Evolutionary conservation across 2,329 filamentous ascomycete genomes (phyloP).

Genomic region (Eutypella sp.): DNA sequence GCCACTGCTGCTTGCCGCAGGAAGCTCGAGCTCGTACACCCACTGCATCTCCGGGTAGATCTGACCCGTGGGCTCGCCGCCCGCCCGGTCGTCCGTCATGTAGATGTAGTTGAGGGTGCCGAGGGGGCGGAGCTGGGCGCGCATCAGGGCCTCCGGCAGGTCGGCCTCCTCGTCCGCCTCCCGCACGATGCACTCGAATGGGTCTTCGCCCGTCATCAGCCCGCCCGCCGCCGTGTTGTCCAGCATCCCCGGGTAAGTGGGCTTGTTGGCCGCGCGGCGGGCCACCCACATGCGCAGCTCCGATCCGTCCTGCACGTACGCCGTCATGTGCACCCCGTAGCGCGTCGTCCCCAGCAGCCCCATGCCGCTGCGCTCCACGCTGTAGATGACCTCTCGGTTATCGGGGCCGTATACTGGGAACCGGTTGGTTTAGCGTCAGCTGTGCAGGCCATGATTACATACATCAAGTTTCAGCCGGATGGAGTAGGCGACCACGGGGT

Average conservation of each 20-base stretch:
- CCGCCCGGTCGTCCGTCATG: conserved; percentile 68
- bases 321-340: conserved; percentile 79
- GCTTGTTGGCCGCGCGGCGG: conserved; percentile 68
- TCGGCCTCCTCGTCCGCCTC: conserved; percentile 89
- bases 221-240: conserved; percentile 91
- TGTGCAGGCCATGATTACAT: too few species aligned
- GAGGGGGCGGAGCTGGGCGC: conserved; percentile 49
- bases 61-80: conserved; percentile 68
- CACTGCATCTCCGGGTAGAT: conserved; percentile 91
- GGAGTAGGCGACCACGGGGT: too few species aligned
- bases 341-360: conserved; percentile 70
- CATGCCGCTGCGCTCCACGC: conserved; percentile 70
- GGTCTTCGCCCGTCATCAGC: conserved; percentile 73
- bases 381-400: conserved; percentile 60
- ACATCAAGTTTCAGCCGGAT: too few species aligned
- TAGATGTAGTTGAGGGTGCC: conserved; percentile 83
- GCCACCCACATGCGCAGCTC: conserved; percentile 78
- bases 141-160: conserved; percentile 65
- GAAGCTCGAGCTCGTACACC: conserved; percentile 81
- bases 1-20: too few species aligned
- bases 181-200: conserved; percentile 76
- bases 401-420: conserved; percentile 65
- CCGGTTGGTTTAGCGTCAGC: too few species aligned
- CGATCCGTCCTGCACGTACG: conserved; percentile 51
- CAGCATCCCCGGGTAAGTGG: conserved; percentile 85